These are phyloP conservation scores for Gilbertella persicaria DNA, from an alignment of 371 early-diverging fungal species.

Conservation along the genomic window DNA sequence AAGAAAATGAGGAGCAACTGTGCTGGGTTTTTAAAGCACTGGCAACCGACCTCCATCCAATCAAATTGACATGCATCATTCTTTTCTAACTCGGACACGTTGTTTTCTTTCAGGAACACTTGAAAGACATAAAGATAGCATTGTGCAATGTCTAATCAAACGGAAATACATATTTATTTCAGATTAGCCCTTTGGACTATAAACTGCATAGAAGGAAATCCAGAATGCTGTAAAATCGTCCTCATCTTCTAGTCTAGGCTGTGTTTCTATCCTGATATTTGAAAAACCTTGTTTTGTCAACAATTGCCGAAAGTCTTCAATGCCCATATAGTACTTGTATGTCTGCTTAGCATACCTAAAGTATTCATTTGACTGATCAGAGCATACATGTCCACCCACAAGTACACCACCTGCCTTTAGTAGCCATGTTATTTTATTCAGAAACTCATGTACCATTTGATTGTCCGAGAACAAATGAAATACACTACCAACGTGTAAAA, in stretches of 20 bases:
- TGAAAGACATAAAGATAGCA: no score
- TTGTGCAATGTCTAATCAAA: not conserved
- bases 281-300: slow-evolving; percentile 20
- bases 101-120: no score
- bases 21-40: no score
- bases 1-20: not conserved
- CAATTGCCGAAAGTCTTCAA: slow-evolving; percentile 20
- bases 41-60: no score
- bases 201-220: slow-evolving; percentile 25
- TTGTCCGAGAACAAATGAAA: slow-evolving; percentile 34
- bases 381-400: slow-evolving; percentile 39
- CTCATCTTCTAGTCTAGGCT: slow-evolving; percentile 11
- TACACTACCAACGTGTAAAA: slow-evolving; percentile 42
- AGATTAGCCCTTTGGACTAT: not conserved
- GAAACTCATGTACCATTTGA: slow-evolving; percentile 16
- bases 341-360: slow-evolving; percentile 16
- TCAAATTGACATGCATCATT: no score
- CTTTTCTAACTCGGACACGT: no score
- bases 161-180: not conserved
- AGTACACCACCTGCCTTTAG: slow-evolving; percentile 34
- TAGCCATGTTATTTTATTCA: slow-evolving; percentile 17
- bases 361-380: slow-evolving; percentile 16
- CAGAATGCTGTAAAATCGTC: slow-evolving; percentile 19
- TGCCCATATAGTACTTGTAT: slow-evolving; percentile 30
- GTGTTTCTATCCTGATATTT: slow-evolving; percentile 26